Conservation (phyloP, 129 eudicot species). For the Lonicera japonica region DNA sequence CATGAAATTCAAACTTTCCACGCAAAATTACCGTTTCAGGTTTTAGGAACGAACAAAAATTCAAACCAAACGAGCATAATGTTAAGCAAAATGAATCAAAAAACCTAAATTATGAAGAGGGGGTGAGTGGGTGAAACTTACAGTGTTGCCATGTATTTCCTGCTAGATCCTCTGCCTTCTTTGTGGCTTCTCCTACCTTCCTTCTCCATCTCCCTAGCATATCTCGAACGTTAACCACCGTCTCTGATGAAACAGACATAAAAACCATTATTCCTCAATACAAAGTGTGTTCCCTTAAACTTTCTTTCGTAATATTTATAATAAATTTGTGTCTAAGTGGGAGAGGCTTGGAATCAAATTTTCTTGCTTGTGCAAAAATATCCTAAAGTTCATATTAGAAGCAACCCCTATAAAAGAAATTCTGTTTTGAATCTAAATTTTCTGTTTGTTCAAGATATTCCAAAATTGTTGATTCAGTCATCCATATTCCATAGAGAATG, state of each 20-base stretch:
- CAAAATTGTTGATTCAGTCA: too few relatives aligned
- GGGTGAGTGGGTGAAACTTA: constrained; percentile 21
- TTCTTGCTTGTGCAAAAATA: background rate
- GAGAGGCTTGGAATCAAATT: background rate
- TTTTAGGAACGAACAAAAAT: background rate
- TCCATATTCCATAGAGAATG: too few relatives aligned
- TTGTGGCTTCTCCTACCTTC: constrained; percentile 83
- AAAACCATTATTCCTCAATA: constrained; percentile 4
- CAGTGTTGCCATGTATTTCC: constrained; percentile 98
- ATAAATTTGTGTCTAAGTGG: background rate
- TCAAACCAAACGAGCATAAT: background rate
- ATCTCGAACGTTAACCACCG: constrained; percentile 60
- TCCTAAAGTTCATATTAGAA: too few relatives aligned
- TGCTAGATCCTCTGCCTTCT: constrained; percentile 82
- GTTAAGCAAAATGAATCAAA: background rate
- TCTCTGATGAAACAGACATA: constrained; percentile 31
- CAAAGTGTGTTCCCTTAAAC: background rate
- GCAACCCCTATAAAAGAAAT: too few relatives aligned
- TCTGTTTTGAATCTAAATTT: too few relatives aligned
- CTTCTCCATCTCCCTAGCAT: constrained; percentile 88
- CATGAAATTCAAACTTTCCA: too few relatives aligned
- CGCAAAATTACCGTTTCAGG: too few relatives aligned
- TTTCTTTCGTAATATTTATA: background rate
- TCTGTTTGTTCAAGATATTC: too few relatives aligned
- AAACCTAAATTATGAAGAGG: background rate